Conservation (phyloP, 306 rosid genomes). For the Carpinus fangiana region DNA sequence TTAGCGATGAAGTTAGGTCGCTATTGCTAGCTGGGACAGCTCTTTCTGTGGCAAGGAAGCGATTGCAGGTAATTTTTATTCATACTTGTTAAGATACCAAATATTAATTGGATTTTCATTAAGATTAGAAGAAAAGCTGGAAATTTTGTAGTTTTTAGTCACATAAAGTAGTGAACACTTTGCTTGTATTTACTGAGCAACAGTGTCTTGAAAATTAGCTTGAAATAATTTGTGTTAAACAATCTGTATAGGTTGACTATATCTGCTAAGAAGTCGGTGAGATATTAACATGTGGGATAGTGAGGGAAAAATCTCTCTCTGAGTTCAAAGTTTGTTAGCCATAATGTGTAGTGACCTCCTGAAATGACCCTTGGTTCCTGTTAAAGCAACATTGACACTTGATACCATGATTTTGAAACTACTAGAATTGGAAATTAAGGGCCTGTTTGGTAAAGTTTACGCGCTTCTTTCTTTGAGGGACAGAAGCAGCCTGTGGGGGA, state of each 20-base stretch:
- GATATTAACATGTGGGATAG: not conserved
- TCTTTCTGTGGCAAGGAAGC: constrained; percentile 72
- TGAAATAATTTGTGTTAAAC: not conserved
- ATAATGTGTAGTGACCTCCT: not conserved
- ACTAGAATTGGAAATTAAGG: not conserved
- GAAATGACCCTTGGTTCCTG: not conserved
- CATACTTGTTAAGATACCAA: not conserved
- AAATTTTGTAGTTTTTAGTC: not conserved
- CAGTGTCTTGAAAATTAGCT: not conserved
- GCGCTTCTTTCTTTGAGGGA: too few species aligned
- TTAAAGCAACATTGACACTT: not conserved
- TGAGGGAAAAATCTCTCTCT: not conserved
- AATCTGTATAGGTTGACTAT: not conserved
- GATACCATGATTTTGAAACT: not conserved
- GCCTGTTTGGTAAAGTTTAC: not conserved
- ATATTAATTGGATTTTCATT: not conserved
- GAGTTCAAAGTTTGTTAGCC: not conserved
- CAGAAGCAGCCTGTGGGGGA: too few species aligned
- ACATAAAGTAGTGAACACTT: not conserved
- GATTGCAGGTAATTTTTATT: constrained; percentile 60
- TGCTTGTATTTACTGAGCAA: not conserved
- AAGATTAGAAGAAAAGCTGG: not conserved
- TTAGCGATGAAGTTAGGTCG: constrained; percentile 67
- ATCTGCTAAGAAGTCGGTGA: not conserved
- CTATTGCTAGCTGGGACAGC: constrained; percentile 81